Evolutionary conservation across 1,284 basidiomycete genomes (phyloP).

Genomic region (Fomitopsis betulina): DNA sequence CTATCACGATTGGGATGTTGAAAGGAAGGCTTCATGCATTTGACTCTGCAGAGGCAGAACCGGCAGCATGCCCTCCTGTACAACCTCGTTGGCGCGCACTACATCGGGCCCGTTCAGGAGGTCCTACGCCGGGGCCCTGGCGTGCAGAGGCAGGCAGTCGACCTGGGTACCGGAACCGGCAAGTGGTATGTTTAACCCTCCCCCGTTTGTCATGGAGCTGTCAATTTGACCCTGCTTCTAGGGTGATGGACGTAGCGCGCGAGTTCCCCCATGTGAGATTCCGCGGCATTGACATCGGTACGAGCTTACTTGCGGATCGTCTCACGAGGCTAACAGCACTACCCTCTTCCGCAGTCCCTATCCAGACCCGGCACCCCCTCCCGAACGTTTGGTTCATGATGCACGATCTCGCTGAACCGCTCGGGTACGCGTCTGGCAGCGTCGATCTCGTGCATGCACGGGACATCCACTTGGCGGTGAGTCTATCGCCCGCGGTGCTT

Average conservation of each 20-base stretch:
- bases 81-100: slow-evolving; percentile 45
- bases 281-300: slow-evolving; percentile 70
- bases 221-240: slow-evolving; percentile 22
- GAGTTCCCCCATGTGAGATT: slow-evolving; percentile 60
- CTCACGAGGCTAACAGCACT: slow-evolving; percentile 1
- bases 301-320: slow-evolving; percentile 15
- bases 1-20: slow-evolving; percentile 6
- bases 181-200: slow-evolving; percentile 46
- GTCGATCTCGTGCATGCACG: slow-evolving; percentile 66
- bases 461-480: slow-evolving; percentile 50
- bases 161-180: slow-evolving; percentile 69
- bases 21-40: not conserved
- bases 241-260: slow-evolving; percentile 68
- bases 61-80: slow-evolving; percentile 44
- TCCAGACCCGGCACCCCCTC: slow-evolving; percentile 55
- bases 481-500: slow-evolving; percentile 21
- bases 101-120: slow-evolving; percentile 52
- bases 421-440: slow-evolving; percentile 42
- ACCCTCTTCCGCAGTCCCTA: slow-evolving; percentile 46
- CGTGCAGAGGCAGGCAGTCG: slow-evolving; percentile 48
- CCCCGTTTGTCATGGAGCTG: slow-evolving; percentile 1
- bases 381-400: slow-evolving; percentile 61
- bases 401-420: slow-evolving; percentile 47
- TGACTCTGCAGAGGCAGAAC: slow-evolving; percentile 42
- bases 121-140: slow-evolving; percentile 36